phyloP scores from a whole-genome alignment of 2,329 filamentous ascomycete species.

The Claviceps arundinis region DNA sequence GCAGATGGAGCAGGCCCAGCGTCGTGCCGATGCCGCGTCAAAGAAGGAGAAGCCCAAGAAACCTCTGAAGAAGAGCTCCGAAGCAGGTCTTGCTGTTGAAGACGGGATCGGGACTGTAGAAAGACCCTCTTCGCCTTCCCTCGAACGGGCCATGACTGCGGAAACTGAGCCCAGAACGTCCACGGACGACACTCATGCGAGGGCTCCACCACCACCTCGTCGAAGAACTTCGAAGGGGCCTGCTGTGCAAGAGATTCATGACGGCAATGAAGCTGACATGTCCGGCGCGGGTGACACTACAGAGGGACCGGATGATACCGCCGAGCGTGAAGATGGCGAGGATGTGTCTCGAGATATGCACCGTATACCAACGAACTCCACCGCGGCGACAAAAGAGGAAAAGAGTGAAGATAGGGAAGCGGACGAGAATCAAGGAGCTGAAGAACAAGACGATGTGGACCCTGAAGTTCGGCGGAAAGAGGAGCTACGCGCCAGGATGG shows the following conservation, averaged over 20 bases:
- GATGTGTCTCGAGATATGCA: conserved; percentile 31
- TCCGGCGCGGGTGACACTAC: conserved; percentile 51
- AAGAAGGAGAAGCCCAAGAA: conserved; percentile 86
- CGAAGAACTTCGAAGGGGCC: conserved; percentile 39
- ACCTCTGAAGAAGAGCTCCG: conserved; percentile 51
- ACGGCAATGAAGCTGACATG: conserved; percentile 53
- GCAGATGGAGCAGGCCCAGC: conserved; percentile 75
- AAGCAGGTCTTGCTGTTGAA: conserved; percentile 24
- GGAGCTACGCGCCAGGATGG: conserved; percentile 88
- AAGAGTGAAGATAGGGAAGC: conserved; percentile 36
- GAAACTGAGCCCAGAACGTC: conserved; percentile 37
- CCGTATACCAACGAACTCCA: conserved; percentile 23
- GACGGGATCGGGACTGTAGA: conserved; percentile 17
- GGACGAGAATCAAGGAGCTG: conserved; percentile 51
- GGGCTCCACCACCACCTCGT: conserved; percentile 30
- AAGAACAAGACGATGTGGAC: conserved; percentile 75
- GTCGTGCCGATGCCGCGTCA: conserved; percentile 62
- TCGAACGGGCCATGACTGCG: conserved; percentile 34
- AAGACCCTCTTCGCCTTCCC: conserved; percentile 16
- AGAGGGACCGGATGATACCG: conserved; percentile 45
- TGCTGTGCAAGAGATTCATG: conserved; percentile 31
- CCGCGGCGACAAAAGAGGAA: conserved; percentile 41
- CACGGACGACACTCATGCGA: conserved; percentile 28
- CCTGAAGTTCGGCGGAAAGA: conserved; percentile 75
- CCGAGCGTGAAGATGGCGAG: conserved; percentile 64